These are phyloP conservation scores for Umbelopsis isabellina DNA, from an alignment of 192 early-diverging fungal species.

Conservation along the genomic window DNA sequence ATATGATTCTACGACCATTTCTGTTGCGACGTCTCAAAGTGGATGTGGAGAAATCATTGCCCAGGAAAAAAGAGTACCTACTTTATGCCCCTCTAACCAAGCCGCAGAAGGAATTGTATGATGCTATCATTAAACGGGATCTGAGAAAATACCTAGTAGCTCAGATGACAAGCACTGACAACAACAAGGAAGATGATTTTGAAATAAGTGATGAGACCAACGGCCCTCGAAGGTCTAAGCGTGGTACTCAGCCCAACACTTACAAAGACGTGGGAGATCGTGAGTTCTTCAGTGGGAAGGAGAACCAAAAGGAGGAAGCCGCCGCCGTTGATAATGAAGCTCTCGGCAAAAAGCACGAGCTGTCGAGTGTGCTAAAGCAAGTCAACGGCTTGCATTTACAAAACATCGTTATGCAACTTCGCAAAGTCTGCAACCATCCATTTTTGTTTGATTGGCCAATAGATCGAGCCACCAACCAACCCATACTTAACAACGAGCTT, in stretches of 20 bases:
- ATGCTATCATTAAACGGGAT: constrained; percentile 63
- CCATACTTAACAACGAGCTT: constrained; percentile 52
- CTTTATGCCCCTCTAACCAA: constrained; percentile 76
- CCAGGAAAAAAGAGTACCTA: constrained; percentile 90
- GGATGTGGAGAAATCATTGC: constrained; percentile 86
- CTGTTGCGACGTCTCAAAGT: constrained; percentile 62
- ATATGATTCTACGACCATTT: constrained; percentile 84
- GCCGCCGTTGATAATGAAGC: neutral
- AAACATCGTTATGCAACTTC: constrained; percentile 89
- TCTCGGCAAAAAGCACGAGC: constrained; percentile 25
- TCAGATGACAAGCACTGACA: constrained; percentile 15
- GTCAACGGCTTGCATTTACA: constrained; percentile 79
- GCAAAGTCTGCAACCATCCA: constrained; percentile 93
- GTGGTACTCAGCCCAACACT: constrained; percentile 39
- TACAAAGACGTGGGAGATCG: constrained; percentile 40
- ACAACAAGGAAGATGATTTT: constrained; percentile 25
- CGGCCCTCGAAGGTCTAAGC: constrained; percentile 59
- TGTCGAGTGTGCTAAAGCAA: constrained; percentile 30
- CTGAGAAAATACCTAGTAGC: constrained; percentile 65
- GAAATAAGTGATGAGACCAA: constrained; percentile 24
- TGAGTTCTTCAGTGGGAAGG: constrained; percentile 34
- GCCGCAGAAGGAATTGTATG: constrained; percentile 72
- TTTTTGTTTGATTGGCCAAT: constrained; percentile 77
- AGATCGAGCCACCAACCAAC: constrained; percentile 61
- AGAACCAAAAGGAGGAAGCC: constrained; percentile 5